These are phyloP conservation scores for Linum tenue DNA, from an alignment of 345 rosid genomes.

Conservation along the genomic window DNA sequence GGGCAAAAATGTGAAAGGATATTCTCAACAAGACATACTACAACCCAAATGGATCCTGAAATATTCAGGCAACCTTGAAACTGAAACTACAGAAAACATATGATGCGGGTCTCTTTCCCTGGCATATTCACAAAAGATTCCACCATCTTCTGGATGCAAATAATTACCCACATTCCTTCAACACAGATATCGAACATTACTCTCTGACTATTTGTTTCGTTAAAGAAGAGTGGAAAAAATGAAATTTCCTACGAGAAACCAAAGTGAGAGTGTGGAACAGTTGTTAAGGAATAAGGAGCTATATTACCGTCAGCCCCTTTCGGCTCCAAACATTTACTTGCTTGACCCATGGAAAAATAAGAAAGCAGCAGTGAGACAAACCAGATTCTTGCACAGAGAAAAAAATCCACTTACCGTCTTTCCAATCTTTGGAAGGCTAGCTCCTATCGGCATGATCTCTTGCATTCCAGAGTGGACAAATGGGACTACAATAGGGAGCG, in stretches of 20 bases:
- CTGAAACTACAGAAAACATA: too few species aligned
- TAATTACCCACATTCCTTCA: not conserved
- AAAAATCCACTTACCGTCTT: slow-evolving; percentile 47
- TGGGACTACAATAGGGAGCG: slow-evolving; percentile 72
- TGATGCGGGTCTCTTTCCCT: too few species aligned
- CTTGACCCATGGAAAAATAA: not conserved
- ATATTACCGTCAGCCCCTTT: not conserved
- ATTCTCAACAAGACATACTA: not conserved
- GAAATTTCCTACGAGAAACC: not conserved
- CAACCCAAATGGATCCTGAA: not conserved
- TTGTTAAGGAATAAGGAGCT: not conserved
- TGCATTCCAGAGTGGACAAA: slow-evolving; percentile 97
- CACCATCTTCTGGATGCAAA: too few species aligned
- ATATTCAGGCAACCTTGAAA: not conserved
- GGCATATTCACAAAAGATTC: too few species aligned
- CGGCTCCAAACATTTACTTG: not conserved
- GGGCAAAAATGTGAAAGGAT: not conserved
- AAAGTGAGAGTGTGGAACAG: not conserved
- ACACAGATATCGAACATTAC: not conserved
- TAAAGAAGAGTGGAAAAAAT: not conserved
- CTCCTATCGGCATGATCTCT: slow-evolving; percentile 90
- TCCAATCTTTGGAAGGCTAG: slow-evolving; percentile 80
- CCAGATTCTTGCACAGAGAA: not conserved
- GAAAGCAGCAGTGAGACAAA: not conserved
- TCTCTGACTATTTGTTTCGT: too few species aligned